A percentile compares a stretch with the other conserved stretches of the same genome.
phyloP scores from a whole-genome alignment of 331 rosid genomes.

The Phaseolus coccineus region DNA sequence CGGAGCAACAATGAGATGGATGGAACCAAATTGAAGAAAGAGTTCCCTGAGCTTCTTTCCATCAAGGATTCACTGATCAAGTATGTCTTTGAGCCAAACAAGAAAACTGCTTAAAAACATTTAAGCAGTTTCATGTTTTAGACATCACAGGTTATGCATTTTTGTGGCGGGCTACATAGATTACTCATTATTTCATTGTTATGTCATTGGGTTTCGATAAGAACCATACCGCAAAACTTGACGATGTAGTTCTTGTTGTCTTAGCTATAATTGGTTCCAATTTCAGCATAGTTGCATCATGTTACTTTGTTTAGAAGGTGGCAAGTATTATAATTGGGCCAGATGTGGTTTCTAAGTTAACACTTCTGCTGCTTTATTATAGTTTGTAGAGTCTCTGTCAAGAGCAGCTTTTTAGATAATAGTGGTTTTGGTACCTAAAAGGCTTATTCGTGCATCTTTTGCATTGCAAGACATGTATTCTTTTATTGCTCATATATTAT shows the following conservation, averaged over 20 bases:
- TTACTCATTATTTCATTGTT: conserved; percentile 53
- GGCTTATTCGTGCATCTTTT: conserved; percentile 30
- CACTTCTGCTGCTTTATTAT: conserved; percentile 39
- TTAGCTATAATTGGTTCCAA: conserved; percentile 7
- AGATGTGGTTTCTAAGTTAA: conserved; percentile 36
- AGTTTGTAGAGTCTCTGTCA: conserved; percentile 44
- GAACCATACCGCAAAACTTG: neutral
- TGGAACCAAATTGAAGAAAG: conserved; percentile 71
- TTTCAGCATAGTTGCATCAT: conserved; percentile 36
- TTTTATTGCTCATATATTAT: conserved; percentile 38
- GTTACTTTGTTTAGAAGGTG: conserved; percentile 45
- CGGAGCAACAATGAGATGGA: conserved; percentile 96
- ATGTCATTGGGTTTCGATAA: neutral
- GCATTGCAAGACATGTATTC: conserved; percentile 44
- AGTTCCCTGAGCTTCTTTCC: conserved; percentile 84
- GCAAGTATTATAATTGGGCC: conserved; percentile 43
- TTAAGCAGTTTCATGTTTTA: conserved; percentile 43
- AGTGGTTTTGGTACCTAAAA: conserved; percentile 37
- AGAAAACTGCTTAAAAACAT: conserved; percentile 52
- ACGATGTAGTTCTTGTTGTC: neutral
- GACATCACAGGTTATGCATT: conserved; percentile 42
- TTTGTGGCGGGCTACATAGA: conserved; percentile 41
- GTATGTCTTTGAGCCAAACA: conserved; percentile 79
- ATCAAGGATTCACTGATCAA: conserved; percentile 82
- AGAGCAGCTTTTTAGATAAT: conserved; percentile 40